Percentiles rank a stretch among this genome's conserved stretches.
Evolutionary conservation across 305 asterid species (phyloP).

Genomic region (Ilex paraguariensis): DNA sequence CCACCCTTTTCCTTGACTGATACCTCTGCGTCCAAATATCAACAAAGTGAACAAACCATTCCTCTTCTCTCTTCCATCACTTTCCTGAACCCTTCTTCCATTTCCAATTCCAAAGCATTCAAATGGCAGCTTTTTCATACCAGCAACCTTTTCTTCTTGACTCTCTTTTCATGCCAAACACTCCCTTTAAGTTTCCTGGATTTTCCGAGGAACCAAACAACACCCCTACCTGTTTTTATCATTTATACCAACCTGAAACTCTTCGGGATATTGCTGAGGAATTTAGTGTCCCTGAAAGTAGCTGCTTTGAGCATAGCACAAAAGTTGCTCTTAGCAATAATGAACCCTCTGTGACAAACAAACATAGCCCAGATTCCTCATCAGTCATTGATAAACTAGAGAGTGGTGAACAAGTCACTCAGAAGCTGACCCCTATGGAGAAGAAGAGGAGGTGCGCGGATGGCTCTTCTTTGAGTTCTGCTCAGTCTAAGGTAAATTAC

Average conservation of each 20-base stretch:
- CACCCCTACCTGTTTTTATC: slow-evolving; percentile 17
- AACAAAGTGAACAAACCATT: slow-evolving; percentile 1
- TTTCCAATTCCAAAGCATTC: slow-evolving; percentile 11
- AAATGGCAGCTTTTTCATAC: slow-evolving; percentile 55
- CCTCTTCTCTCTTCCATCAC: slow-evolving; percentile 34
- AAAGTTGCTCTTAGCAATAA: slow-evolving; percentile 14
- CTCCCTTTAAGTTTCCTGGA: slow-evolving; percentile 22
- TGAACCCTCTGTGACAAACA: slow-evolving; percentile 25
- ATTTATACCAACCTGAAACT: slow-evolving; percentile 27
- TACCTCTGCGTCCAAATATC: slow-evolving; percentile 2
- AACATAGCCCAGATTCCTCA: slow-evolving; percentile 39
- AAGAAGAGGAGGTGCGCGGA: slow-evolving; percentile 43
- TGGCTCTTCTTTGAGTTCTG: slow-evolving; percentile 32
- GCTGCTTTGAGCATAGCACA: slow-evolving; percentile 16
- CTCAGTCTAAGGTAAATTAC: slow-evolving; percentile 46
- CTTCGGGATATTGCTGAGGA: slow-evolving; percentile 10
- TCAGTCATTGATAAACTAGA: slow-evolving; percentile 39
- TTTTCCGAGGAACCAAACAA: slow-evolving; percentile 34
- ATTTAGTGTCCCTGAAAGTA: slow-evolving; percentile 3
- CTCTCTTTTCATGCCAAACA: slow-evolving; percentile 12
- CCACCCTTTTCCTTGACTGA: slow-evolving; percentile 18
- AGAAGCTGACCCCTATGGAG: slow-evolving; percentile 12
- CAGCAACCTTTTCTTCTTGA: slow-evolving; percentile 20
- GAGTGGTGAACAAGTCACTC: slow-evolving; percentile 14
- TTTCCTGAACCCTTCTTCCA: slow-evolving; percentile 18